phyloP scores from a whole-genome alignment of 371 early-diverging fungal genomes.

The Mortierella sp. region DNA sequence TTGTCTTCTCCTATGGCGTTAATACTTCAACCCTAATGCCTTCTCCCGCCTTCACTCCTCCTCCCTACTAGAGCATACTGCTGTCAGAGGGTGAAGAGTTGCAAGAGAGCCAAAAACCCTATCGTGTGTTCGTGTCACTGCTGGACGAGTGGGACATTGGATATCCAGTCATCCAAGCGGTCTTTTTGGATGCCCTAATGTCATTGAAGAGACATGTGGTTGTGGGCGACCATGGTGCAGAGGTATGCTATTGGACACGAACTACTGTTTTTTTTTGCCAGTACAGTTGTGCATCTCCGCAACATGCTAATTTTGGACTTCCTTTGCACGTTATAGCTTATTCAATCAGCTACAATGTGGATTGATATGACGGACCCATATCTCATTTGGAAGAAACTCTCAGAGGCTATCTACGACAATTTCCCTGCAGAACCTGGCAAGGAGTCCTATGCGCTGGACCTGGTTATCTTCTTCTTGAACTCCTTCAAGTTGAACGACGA shows the following conservation, averaged over 20 bases:
- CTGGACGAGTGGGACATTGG: constrained; percentile 92
- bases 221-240: constrained; percentile 55
- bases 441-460: constrained; percentile 64
- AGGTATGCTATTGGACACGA: constrained; percentile 54
- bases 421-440: constrained; percentile 58
- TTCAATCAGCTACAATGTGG: constrained; percentile 89
- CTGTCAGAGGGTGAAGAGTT: constrained; percentile 60
- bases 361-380: constrained; percentile 90
- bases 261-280: background rate
- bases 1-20: background rate
- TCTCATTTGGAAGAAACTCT: constrained; percentile 82
- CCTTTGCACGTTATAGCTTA: constrained; percentile 59
- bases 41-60: background rate
- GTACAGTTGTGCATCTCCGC: background rate
- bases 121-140: constrained; percentile 85
- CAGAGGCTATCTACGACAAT: constrained; percentile 64
- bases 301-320: background rate
- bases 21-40: background rate
- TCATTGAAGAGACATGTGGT: constrained; percentile 71
- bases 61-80: constrained; percentile 62
- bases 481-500: constrained; percentile 84
- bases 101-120: constrained; percentile 75
- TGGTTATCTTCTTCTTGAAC: constrained; percentile 77
- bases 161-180: constrained; percentile 76
- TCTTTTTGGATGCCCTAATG: constrained; percentile 79